Conservation (phyloP, 2,329 filamentous ascomycete species). For the Beauveria sp. region DNA sequence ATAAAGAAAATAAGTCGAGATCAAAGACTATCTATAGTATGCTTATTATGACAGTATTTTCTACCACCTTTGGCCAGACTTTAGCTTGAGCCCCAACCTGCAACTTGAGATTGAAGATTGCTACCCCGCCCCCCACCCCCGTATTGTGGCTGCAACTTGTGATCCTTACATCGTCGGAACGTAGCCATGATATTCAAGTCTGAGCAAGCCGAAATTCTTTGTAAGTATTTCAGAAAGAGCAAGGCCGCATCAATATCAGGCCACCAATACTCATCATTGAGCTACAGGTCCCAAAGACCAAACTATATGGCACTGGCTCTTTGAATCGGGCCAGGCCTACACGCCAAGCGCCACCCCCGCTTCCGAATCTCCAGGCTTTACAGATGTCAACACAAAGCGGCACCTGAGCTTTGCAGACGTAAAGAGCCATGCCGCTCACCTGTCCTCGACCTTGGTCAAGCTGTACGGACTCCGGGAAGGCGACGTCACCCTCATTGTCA, state of each 20-base stretch:
- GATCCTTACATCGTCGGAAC: neutral
- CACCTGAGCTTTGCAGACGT: slow-evolving; percentile 50
- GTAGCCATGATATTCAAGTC: slow-evolving; percentile 10
- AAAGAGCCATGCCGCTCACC: slow-evolving; percentile 46
- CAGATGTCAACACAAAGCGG: slow-evolving; percentile 51
- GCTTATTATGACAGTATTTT: too few relatives aligned
- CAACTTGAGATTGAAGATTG: too few relatives aligned
- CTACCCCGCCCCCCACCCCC: neutral
- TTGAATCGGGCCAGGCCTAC: slow-evolving; percentile 44
- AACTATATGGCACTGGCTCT: slow-evolving; percentile 55
- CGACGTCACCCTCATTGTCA: slow-evolving; percentile 54
- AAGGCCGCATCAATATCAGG: neutral
- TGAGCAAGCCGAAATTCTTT: slow-evolving; percentile 1
- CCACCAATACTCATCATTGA: neutral
- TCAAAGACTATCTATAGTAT: too few relatives aligned
- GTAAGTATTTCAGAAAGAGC: neutral
- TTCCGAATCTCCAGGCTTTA: slow-evolving; percentile 40
- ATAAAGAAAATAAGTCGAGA: too few relatives aligned
- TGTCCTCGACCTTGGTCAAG: slow-evolving; percentile 52
- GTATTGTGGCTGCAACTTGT: neutral
- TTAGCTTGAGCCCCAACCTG: too few relatives aligned
- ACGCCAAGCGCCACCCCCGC: neutral
- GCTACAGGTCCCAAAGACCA: slow-evolving; percentile 42
- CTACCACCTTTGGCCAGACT: too few relatives aligned
- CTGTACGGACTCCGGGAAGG: slow-evolving; percentile 45